Conservation (phyloP, 1,139 yeast species). For the Suhomyces atakaporum region DNA sequence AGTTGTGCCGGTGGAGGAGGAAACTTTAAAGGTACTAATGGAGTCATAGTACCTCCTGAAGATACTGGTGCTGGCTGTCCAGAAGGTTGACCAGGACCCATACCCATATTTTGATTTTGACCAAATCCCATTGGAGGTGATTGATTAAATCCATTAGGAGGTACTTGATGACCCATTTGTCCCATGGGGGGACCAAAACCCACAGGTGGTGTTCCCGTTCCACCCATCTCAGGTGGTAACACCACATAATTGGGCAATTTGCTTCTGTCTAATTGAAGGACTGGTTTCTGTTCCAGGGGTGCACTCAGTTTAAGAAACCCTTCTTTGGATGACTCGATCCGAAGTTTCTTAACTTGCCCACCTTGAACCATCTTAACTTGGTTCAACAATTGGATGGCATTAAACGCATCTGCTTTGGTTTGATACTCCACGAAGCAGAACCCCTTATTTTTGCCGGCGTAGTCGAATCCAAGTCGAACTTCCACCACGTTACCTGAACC, state of each 20-base stretch:
- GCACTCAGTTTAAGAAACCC: conserved; percentile 40
- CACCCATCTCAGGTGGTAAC: conserved; percentile 50
- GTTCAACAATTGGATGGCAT: conserved; percentile 45
- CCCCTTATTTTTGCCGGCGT: conserved; percentile 64
- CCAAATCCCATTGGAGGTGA: not conserved
- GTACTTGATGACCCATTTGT: conserved; percentile 3
- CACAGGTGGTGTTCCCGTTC: conserved; percentile 1
- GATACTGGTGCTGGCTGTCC: not conserved
- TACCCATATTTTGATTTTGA: not conserved
- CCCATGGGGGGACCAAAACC: conserved; percentile 7
- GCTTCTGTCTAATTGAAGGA: conserved; percentile 43
- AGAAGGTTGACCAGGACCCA: not conserved
- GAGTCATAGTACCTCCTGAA: conserved; percentile 3
- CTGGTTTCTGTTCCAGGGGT: conserved; percentile 39
- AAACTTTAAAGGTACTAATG: conserved; percentile 10
- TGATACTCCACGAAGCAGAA: conserved; percentile 64
- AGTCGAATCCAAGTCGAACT: conserved; percentile 62
- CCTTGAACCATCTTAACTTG: conserved; percentile 42
- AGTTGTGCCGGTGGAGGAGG: conserved; percentile 32
- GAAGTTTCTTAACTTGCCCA: conserved; percentile 41
- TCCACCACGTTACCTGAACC: conserved; percentile 66
- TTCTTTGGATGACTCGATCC: conserved; percentile 65
- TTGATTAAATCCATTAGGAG: too few relatives aligned
- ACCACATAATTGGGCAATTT: conserved; percentile 56
- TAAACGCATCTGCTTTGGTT: conserved; percentile 51